phyloP scores from a whole-genome alignment of 495 filamentous ascomycete species.

The Jackrogersella minutella region DNA sequence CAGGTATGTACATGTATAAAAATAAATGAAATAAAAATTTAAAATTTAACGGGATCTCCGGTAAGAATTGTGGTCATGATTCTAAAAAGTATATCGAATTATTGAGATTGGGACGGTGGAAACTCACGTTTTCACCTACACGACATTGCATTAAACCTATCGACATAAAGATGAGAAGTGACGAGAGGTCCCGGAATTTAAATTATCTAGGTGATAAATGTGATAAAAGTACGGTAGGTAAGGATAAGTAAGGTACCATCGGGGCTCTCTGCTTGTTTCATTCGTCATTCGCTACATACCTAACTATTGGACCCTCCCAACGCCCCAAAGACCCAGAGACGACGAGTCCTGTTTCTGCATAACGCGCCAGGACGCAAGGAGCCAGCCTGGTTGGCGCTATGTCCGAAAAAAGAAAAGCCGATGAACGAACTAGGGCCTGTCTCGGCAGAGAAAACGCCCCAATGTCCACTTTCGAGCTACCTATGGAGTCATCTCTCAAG shows the following conservation, averaged over 20 bases:
- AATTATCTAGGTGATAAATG: slow-evolving; percentile 14
- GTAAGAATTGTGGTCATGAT: neutral
- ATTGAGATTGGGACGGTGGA: slow-evolving; percentile 19
- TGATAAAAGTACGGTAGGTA: neutral
- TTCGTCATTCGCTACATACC: slow-evolving; percentile 25
- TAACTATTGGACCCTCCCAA: slow-evolving; percentile 13
- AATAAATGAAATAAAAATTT: neutral
- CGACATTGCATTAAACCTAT: slow-evolving; percentile 4
- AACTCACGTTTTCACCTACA: no score
- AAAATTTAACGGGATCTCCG: slow-evolving; percentile 16
- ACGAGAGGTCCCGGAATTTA: slow-evolving; percentile 1
- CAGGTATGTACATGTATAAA: neutral
- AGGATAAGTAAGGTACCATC: slow-evolving; percentile 28
- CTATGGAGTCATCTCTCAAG: neutral
- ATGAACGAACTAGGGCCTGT: slow-evolving; percentile 1
- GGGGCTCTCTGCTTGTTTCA: slow-evolving; percentile 19
- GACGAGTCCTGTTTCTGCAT: slow-evolving; percentile 27
- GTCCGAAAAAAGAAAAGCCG: slow-evolving; percentile 27
- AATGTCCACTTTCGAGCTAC: neutral
- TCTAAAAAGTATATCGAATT: slow-evolving; percentile 11
- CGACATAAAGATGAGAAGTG: neutral
- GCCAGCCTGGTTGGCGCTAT: slow-evolving; percentile 9
- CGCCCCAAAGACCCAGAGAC: neutral
- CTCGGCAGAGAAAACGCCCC: neutral
- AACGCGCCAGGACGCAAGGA: slow-evolving; percentile 36